These are phyloP conservation scores for Amphibolis antarctica DNA, from an alignment of 106 monocot genomes.

Conservation along the genomic window DNA sequence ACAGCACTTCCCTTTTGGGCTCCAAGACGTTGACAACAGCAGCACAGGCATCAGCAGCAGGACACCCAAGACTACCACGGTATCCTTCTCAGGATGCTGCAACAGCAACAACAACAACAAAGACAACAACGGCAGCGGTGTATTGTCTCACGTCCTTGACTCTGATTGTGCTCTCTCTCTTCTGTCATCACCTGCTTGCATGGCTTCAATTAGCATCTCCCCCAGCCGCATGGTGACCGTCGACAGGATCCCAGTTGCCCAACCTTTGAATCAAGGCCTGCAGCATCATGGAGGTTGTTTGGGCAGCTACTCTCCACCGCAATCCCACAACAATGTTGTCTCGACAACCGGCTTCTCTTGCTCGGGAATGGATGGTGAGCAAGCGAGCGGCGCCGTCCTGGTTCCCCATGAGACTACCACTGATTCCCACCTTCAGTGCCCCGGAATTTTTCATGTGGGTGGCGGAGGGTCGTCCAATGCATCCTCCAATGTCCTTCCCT, in stretches of 20 bases:
- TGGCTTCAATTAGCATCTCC: conserved; percentile 16
- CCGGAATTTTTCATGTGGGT: conserved; percentile 29
- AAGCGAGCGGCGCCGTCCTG: conserved; percentile 27
- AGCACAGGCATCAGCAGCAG: neutral
- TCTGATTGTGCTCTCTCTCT: conserved; percentile 98
- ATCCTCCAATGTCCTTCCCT: conserved; percentile 26
- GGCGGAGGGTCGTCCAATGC: conserved; percentile 20
- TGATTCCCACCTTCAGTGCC: conserved; percentile 24
- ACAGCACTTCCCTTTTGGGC: conserved; percentile 32
- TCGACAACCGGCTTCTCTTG: conserved; percentile 24
- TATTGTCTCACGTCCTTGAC: conserved; percentile 30
- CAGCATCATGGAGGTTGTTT: conserved; percentile 5
- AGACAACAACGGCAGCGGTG: conserved; percentile 24
- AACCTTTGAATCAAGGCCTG: conserved; percentile 23
- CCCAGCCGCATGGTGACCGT: conserved; percentile 16
- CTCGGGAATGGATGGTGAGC: conserved; percentile 19
- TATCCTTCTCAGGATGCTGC: conserved; percentile 11
- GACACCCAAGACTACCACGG: conserved; percentile 1
- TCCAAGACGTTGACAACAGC: conserved; percentile 1
- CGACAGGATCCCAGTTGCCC: conserved; percentile 19
- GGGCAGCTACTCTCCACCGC: conserved; percentile 9
- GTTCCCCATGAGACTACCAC: conserved; percentile 12
- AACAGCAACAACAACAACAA: conserved; percentile 2
- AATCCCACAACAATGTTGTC: conserved; percentile 9
- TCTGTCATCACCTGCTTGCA: conserved; percentile 64